phyloP scores from a whole-genome alignment of 495 filamentous ascomycete species.

The Penicillium waksmanii region DNA sequence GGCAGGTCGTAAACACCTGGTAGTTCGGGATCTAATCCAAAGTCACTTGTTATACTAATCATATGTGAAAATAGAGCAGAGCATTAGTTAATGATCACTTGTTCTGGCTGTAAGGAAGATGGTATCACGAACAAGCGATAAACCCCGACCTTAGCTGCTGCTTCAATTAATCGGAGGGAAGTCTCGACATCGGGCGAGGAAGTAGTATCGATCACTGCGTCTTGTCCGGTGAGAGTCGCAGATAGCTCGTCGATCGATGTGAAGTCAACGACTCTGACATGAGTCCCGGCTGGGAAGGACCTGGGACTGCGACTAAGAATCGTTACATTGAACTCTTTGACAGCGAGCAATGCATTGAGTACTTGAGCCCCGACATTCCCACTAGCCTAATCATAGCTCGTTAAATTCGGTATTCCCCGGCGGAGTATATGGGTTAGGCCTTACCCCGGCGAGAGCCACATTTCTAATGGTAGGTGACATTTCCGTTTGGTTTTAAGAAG shows the following conservation, averaged over 20 bases:
- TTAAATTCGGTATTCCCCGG: not conserved
- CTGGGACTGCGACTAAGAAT: constrained; percentile 25
- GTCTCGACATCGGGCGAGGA: constrained; percentile 23
- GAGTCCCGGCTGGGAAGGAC: constrained; percentile 20
- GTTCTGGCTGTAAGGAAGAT: not conserved
- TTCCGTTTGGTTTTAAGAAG: not conserved
- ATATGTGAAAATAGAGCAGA: not conserved
- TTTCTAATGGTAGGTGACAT: not conserved
- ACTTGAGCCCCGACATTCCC: not conserved
- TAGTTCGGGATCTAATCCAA: constrained; percentile 34
- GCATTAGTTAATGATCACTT: not conserved
- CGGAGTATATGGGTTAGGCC: not conserved
- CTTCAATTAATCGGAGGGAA: constrained; percentile 27
- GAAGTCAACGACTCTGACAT: constrained; percentile 25
- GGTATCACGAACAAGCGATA: constrained; percentile 29
- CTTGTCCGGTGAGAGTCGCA: constrained; percentile 22
- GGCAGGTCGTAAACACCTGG: constrained; percentile 27
- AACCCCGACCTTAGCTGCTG: constrained; percentile 21
- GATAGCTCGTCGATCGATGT: constrained; percentile 22
- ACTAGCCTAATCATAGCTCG: not conserved
- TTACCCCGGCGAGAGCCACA: not conserved
- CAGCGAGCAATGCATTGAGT: not conserved
- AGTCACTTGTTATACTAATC: constrained; percentile 32
- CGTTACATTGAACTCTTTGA: constrained; percentile 22
- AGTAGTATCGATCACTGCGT: constrained; percentile 30